Base-by-base conservation (phyloP, 306 rosid genomes). In the Rosa lucieae region DNA sequence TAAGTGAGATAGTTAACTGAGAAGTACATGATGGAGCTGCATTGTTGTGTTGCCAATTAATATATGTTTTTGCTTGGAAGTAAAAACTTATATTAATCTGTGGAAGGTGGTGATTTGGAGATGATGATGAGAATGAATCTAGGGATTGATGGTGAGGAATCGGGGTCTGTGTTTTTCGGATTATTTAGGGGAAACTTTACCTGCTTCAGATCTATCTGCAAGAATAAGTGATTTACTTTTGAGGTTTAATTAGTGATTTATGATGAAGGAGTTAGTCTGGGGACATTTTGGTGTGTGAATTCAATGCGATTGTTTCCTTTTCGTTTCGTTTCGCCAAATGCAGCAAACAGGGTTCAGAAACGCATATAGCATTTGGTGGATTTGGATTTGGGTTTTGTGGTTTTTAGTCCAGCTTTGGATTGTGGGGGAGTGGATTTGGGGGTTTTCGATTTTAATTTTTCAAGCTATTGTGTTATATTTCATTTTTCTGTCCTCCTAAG, bases 131-230 rank as follows among this genome's bases (percentile, higher is more conserved):
- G n/a, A 53, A 53, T 53, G 26, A n/a, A 56, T 55, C 56, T 51
- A 51, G 61, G 0, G 23, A 20, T 18, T 20, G 10, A 9, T 2
- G 61, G 26, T 55, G 62, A 55, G 62, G 3, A 7, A 23, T 58
- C 9, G 15, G 78, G 17, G n/a, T 53, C 29, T 40, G 17, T 74
- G 43, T 40, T 67, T 67, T n/a, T n/a, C 13, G 14, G 47, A 7
- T 8, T 11, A 1, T 63, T 63, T 73, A 35, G 4, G 40, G 32
- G 62, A 8, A 51, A n/a, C 4, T 55, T 56, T 74, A 58, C 8
- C 40, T 43, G 70, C 40, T 75, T 46, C 71, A 63, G 72, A 76
- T 76, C 79, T 76, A 37, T 44, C 15, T 29, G 6, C 18, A 44
- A 5, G 43, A 26, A 61, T 6, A 74, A 58, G 55, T 39, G 37